Evolutionary conservation across 2,329 filamentous ascomycete genomes (phyloP), one percentile per base, ranked within the genome.

Genomic region (Rutstroemia sydowiana): DNA sequence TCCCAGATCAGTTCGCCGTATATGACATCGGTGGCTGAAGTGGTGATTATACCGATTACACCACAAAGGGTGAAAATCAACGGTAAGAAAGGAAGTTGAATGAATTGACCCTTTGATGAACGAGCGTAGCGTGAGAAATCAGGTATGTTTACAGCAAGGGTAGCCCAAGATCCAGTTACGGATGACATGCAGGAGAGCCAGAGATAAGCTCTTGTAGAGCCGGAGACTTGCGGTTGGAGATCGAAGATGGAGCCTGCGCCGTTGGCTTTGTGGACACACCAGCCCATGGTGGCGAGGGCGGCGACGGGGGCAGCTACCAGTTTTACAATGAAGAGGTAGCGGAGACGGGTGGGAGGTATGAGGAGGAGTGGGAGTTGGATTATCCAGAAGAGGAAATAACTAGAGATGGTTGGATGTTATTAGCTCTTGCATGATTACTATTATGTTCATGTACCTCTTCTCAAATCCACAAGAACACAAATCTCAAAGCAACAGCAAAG

Each of bases 201-300:
- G 39, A 64, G 59, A 13, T 59, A 65, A 2, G 61, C 58, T 48
- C 61, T 64, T 11, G 55, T 60, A 40, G 54, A 56, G 9, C 63
- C 63, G 8, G 45, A 49, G n/a, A 64, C 61, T 5, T 54, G 61
- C 6, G 60, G 53, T 20, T 59, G 52, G 13, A 55, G 43, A 5
- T 57, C 53, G 23, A 63, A 65, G 31, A 65, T 63, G 0, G 58
- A 39, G 3, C 62, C 62, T 26, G 55, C 57, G 2, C 75, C 75
- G 18, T 76, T 75, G 3, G 77, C 75, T 46, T 78, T 77, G 4
- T 75, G 73, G 54, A 85, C 74, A 3, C 76, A 76, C 81, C 81
- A 85, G 42, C 81, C 76, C 60, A 85, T 71, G 20, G 81, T 82
- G 2, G 77, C 78, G 53, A 85, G 72, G 62, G 79, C 81, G 2